Evolutionary conservation across 495 filamentous ascomycete species (phyloP).

Genomic region (Penicillium parvum): DNA sequence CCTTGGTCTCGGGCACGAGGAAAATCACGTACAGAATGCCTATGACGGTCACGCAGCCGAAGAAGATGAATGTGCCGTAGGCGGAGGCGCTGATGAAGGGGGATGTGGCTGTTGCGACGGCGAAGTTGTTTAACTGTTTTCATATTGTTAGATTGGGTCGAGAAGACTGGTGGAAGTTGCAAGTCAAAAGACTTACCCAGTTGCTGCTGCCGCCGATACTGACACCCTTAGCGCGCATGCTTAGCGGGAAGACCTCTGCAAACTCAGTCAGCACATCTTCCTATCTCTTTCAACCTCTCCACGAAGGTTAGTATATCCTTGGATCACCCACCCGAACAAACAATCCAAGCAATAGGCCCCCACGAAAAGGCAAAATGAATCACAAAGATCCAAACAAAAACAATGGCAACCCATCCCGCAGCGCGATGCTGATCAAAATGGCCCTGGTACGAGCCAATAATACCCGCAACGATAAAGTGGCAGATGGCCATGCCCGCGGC

Average conservation of each 20-base stretch:
- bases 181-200: conserved; percentile 29
- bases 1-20: conserved; percentile 54
- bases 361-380: conserved; percentile 45
- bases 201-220: conserved; percentile 38
- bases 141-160: conserved; percentile 7
- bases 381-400: conserved; percentile 43
- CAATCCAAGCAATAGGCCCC: conserved; percentile 44
- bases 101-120: conserved; percentile 37
- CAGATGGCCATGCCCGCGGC: conserved; percentile 66
- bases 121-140: conserved; percentile 54
- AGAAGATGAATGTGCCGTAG: conserved; percentile 45
- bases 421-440: conserved; percentile 23
- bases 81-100: conserved; percentile 32
- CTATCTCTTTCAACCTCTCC: too few relatives aligned
- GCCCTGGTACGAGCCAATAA: conserved; percentile 35
- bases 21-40: conserved; percentile 46
- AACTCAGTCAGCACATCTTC: too few relatives aligned
- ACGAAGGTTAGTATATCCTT: conserved; percentile 8
- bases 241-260: conserved; percentile 47
- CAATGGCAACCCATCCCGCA: conserved; percentile 41
- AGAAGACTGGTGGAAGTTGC: background rate
- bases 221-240: conserved; percentile 45
- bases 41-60: conserved; percentile 43
- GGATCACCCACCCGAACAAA: too few relatives aligned
- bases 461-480: conserved; percentile 44